These are phyloP conservation scores for Tuber magnatum DNA, from an alignment of 495 filamentous ascomycete species.

Conservation along the genomic window DNA sequence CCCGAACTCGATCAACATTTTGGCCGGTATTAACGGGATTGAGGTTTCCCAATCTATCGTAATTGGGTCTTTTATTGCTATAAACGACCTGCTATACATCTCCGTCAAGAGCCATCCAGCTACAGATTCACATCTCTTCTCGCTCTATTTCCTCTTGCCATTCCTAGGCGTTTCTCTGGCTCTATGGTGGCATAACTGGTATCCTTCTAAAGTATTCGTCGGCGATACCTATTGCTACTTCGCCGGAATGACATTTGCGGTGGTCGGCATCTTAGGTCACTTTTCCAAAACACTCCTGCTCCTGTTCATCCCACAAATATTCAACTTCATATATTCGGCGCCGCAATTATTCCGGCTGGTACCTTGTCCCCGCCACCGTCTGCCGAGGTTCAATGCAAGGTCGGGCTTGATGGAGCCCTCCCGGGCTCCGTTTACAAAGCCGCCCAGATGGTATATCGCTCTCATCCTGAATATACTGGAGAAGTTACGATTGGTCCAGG, in stretches of 20 bases:
- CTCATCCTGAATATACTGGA: conserved; percentile 58
- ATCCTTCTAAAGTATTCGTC: conserved; percentile 88
- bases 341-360: conserved; percentile 86
- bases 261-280: conserved; percentile 91
- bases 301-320: conserved; percentile 85
- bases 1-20: conserved; percentile 97
- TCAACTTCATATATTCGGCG: conserved; percentile 89
- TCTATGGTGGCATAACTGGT: conserved; percentile 89
- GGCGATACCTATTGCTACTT: conserved; percentile 99
- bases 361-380: conserved; percentile 83
- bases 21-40: conserved; percentile 94
- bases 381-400: conserved; percentile 77
- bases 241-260: conserved; percentile 96
- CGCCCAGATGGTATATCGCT: conserved; percentile 58
- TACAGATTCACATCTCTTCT: conserved; percentile 91
- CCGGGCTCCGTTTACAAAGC: conserved; percentile 66
- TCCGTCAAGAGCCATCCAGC: conserved; percentile 82
- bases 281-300: conserved; percentile 95
- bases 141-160: conserved; percentile 84
- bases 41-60: conserved; percentile 91
- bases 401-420: conserved; percentile 80
- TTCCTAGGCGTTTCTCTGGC: conserved; percentile 89
- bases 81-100: conserved; percentile 77
- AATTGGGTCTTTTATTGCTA: conserved; percentile 71
- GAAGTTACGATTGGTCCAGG: conserved; percentile 55